Evolutionary conservation across 1,139 yeast species (phyloP).

Genomic region (Saccharomyces pastorianus): DNA sequence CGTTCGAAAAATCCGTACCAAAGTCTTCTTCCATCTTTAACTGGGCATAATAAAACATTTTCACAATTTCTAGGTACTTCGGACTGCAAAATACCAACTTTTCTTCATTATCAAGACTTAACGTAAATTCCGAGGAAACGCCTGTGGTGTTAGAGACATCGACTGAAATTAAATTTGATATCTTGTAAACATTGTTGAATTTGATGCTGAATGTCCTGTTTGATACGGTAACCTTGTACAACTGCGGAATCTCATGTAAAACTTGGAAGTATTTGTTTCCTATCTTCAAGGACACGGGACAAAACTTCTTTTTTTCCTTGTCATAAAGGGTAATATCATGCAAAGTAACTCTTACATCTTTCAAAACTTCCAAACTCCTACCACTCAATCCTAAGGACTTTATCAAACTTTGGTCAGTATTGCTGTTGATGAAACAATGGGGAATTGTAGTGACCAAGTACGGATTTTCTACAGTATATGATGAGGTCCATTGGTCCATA

Average conservation of each 20-base stretch:
- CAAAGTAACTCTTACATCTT: slow-evolving; percentile 49
- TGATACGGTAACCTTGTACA: slow-evolving; percentile 30
- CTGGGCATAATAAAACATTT: slow-evolving; percentile 57
- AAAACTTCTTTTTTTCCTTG: slow-evolving; percentile 34
- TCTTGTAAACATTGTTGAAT: slow-evolving; percentile 46
- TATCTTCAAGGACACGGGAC: slow-evolving; percentile 54
- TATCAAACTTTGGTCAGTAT: slow-evolving; percentile 42
- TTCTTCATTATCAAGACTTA: slow-evolving; percentile 40
- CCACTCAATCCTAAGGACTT: slow-evolving; percentile 43
- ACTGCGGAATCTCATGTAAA: slow-evolving; percentile 34
- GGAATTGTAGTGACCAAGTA: slow-evolving; percentile 15
- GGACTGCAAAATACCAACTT: slow-evolving; percentile 46
- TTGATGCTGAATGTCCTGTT: slow-evolving; percentile 22
- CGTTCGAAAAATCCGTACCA: slow-evolving; percentile 8
- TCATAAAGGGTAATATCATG: slow-evolving; percentile 38
- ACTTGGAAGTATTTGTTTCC: slow-evolving; percentile 66
- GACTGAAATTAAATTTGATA: slow-evolving; percentile 46
- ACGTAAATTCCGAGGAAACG: slow-evolving; percentile 48
- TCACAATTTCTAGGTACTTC: slow-evolving; percentile 58
- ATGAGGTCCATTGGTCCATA: slow-evolving; percentile 32
- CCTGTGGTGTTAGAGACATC: slow-evolving; percentile 45
- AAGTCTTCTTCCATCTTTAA: slow-evolving; percentile 40
- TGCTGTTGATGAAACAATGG: slow-evolving; percentile 35
- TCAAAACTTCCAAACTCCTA: slow-evolving; percentile 31
- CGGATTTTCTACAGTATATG: slow-evolving; percentile 17